Evolutionary conservation across 208 protist genomes (phyloP).

Genomic region (Endotrypanum monterogeii): DNA sequence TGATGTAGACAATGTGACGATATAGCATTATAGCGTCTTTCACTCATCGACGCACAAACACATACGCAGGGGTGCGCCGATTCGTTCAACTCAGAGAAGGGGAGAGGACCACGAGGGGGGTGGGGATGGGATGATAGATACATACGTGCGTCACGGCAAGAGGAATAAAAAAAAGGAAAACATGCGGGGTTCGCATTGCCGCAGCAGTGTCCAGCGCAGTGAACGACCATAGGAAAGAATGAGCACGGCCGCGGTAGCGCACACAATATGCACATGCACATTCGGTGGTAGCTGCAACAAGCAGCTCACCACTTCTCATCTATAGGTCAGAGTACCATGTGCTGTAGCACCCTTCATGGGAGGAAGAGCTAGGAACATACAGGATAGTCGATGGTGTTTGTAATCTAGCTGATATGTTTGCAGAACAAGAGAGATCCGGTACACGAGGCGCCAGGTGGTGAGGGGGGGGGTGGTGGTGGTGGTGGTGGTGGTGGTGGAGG

Average conservation of each 20-base stretch:
- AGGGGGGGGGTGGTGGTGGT: background rate
- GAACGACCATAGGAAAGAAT: background rate
- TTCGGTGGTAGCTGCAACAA: background rate
- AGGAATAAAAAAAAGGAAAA: constrained; percentile 7
- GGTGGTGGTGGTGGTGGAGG: too few species aligned
- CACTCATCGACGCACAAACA: too few species aligned
- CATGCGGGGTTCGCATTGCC: constrained; percentile 5
- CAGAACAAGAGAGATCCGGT: background rate
- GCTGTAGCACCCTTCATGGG: background rate
- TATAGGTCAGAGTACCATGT: background rate
- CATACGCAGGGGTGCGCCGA: too few species aligned
- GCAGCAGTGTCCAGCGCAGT: background rate
- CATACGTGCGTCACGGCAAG: background rate
- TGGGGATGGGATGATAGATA: background rate
- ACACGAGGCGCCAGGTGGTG: background rate
- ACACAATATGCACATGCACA: background rate
- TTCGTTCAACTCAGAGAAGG: too few species aligned
- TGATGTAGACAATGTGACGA: too few species aligned
- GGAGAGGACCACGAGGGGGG: background rate
- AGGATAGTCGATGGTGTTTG: too few species aligned
- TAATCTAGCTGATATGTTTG: too few species aligned
- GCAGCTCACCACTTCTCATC: background rate
- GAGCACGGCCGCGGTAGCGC: background rate
- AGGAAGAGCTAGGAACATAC: background rate
- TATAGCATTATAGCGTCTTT: too few species aligned